Evolutionary conservation across 441 rosid genomes (phyloP).

Genomic region (Aleurites moluccanus): DNA sequence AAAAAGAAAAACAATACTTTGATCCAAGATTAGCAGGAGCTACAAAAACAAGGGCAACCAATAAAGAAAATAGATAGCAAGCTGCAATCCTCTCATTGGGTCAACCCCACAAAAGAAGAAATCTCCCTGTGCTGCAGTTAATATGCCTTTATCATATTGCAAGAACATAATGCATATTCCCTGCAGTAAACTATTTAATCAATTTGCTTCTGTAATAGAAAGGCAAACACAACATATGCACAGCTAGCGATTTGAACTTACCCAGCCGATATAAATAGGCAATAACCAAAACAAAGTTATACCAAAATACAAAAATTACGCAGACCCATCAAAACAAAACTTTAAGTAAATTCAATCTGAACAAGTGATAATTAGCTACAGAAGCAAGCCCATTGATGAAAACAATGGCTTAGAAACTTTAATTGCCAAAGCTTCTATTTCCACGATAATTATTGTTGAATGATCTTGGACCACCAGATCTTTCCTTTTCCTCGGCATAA

Average conservation of each 20-base stretch:
- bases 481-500: conserved; percentile 42
- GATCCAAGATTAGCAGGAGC: too few relatives aligned
- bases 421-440: background rate
- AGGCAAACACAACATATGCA: background rate
- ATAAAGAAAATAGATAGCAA: too few relatives aligned
- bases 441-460: conserved; percentile 4
- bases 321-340: background rate
- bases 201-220: background rate
- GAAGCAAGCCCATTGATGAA: background rate
- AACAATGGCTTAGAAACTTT: conserved; percentile 20
- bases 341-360: background rate
- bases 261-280: background rate
- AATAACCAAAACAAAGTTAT: background rate
- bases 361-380: conserved; percentile 14
- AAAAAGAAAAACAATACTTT: too few relatives aligned
- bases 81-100: too few relatives aligned
- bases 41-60: too few relatives aligned
- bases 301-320: background rate
- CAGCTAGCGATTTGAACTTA: background rate
- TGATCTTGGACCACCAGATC: conserved; percentile 21
- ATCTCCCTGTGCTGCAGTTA: background rate
- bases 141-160: background rate
- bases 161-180: background rate
- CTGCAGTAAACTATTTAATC: background rate
- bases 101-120: background rate